Base-by-base conservation (phyloP, 1,139 yeast species). In the Pichia sp. region DNA sequence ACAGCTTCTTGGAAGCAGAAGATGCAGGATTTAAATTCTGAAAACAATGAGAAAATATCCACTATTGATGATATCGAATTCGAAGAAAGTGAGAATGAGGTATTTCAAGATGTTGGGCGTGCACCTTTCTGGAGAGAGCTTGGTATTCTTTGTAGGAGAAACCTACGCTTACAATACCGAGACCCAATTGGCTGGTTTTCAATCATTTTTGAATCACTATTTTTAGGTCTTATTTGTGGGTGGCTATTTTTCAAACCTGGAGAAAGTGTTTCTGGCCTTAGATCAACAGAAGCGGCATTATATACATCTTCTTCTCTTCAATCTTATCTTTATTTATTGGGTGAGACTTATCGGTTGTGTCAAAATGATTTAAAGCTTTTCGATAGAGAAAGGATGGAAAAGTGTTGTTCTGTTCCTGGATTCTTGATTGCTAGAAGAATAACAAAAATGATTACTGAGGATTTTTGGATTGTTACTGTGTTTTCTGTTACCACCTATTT, bases 241-340 rank as follows among this genome's bases (percentile, higher is more conserved):
- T 85, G 94, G 90, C 73, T 85, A 47, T 87, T 81, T 57, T 83
- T 66, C 60, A 74, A 75, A 52, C 87, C 92, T 0, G 76, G 70
- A 27, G 36, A 34, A 6, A 71, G 79, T 11, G 55, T 80, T 32
- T 73, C 83, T 0, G 95, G 95, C 8, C 73, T 85, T 5, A 66
- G 95, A 52, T 73, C 94, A 0, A 65, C 68, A 4, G 72, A 81
- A 8, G 82, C 90, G 1, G 65, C 79, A 2, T 60, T 85, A 6
- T 86, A 86, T 62, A 79, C 77, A 3, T 70, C 82, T 38, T 65
- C 75, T 44, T 84, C 86, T 42, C 66, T 83, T 27, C 79, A 84
- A 58, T 84, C 86, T 3, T 84, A 85, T 58, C 62, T 81, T 46
- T 77, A 86, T 39, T 64, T 84, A 58, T 67, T 85, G 43, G 79